Percentiles rank a stretch among this genome's conserved stretches.
Evolutionary conservation across 169 alveolate species (phyloP).

Genomic region (Cryptosporidium meleagridis): DNA sequence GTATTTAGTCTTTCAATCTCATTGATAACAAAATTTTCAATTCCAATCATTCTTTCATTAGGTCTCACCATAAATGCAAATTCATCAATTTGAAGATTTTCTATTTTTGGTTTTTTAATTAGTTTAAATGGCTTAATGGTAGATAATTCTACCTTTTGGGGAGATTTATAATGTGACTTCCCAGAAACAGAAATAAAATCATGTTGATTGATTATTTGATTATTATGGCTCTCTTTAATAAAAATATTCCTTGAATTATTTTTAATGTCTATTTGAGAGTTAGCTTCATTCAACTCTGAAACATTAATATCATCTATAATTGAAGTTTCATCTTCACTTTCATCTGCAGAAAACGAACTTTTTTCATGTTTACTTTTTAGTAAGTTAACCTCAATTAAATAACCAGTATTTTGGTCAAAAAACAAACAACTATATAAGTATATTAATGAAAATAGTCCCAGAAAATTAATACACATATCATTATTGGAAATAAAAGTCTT

Average conservation of each 20-base stretch:
- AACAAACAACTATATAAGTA: not conserved
- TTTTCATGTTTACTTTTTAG: not conserved
- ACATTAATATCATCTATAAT: not conserved
- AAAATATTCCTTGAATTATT: not conserved
- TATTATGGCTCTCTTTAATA: not conserved
- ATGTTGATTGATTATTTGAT: not conserved
- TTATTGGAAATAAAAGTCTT: not conserved
- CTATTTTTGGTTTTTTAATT: slow-evolving; percentile 34
- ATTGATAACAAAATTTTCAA: slow-evolving; percentile 42
- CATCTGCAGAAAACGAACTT: not conserved
- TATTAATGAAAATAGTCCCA: not conserved
- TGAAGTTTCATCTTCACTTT: slow-evolving; percentile 5
- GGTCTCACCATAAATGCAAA: slow-evolving; percentile 74
- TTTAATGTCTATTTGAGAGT: not conserved
- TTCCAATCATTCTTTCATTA: slow-evolving; percentile 69
- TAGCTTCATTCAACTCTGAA: not conserved
- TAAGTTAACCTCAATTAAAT: not conserved
- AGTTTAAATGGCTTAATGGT: slow-evolving; percentile 42
- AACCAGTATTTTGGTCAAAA: not conserved
- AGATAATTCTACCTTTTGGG: slow-evolving; percentile 55
- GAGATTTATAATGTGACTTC: slow-evolving; percentile 4
- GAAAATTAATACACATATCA: slow-evolving; percentile 16
- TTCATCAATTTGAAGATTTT: slow-evolving; percentile 33
- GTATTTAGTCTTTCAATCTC: slow-evolving; percentile 47
- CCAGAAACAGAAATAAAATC: not conserved